These are phyloP conservation scores for Vickermania ingenoplastis DNA, from an alignment of 208 protist genomes.

Conservation along the genomic window DNA sequence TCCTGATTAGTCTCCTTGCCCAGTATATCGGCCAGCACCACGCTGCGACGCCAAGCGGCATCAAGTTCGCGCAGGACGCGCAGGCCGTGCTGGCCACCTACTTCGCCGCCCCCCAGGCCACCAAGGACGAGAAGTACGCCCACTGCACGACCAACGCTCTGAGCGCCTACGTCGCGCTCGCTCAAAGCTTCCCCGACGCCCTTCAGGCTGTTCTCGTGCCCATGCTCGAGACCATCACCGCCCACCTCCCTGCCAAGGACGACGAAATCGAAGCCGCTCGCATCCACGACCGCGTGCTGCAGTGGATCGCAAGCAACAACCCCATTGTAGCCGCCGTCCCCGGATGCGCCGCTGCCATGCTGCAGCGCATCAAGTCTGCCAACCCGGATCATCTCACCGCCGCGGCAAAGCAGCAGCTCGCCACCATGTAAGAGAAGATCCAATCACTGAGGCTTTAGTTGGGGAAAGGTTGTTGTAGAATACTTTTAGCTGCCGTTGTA, in stretches of 20 bases:
- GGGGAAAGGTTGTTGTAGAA: not conserved
- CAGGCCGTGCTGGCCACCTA: slow-evolving; percentile 30
- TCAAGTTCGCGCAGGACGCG: slow-evolving; percentile 37
- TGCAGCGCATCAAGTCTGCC: slow-evolving; percentile 31
- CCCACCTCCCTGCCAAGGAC: slow-evolving; percentile 37
- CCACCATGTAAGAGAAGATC: slow-evolving; percentile 21
- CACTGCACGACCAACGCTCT: slow-evolving; percentile 64
- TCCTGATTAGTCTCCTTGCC: slow-evolving; percentile 61
- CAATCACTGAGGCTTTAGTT: too few species aligned
- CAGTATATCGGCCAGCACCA: slow-evolving; percentile 37
- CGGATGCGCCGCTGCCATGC: slow-evolving; percentile 17
- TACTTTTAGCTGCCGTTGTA: not conserved
- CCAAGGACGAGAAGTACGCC: slow-evolving; percentile 23
- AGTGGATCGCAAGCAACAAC: slow-evolving; percentile 23
- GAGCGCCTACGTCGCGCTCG: slow-evolving; percentile 46
- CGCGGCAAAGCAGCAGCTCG: slow-evolving; percentile 37
- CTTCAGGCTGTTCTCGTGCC: slow-evolving; percentile 11
- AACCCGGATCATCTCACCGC: slow-evolving; percentile 30
- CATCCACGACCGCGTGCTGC: slow-evolving; percentile 64
- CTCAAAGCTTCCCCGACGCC: slow-evolving; percentile 36
- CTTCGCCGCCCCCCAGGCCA: slow-evolving; percentile 16
- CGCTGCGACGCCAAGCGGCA: slow-evolving; percentile 7
- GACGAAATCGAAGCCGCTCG: slow-evolving; percentile 62
- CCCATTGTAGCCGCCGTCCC: slow-evolving; percentile 27
- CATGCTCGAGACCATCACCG: slow-evolving; percentile 35